phyloP scores from a whole-genome alignment of 345 rosid species.

The Eutrema heterophyllum region DNA sequence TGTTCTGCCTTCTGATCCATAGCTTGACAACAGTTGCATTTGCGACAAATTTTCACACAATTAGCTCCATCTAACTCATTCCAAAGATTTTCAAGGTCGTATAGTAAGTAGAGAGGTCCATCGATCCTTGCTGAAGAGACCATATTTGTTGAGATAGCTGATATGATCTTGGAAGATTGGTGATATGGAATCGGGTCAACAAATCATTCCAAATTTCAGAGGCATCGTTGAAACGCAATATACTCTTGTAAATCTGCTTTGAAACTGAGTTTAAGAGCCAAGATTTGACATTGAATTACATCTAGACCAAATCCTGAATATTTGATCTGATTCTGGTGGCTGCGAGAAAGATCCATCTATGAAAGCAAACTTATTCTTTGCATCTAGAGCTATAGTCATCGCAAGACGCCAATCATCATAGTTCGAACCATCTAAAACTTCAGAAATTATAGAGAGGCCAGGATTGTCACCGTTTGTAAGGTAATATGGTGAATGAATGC shows the following conservation, averaged over 20 bases:
- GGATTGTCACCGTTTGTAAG: no score
- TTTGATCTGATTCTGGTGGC: no score
- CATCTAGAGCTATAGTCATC: no score
- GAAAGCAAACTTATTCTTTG: no score
- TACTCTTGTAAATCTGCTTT: not conserved
- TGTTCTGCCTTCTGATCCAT: rapidly evolving
- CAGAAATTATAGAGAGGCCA: no score
- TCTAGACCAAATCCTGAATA: not conserved
- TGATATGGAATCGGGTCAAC: not conserved
- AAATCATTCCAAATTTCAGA: not conserved
- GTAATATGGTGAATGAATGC: no score
- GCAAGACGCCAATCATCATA: no score
- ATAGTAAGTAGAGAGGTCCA: no score
- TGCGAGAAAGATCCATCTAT: no score
- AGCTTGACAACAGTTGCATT: not conserved
- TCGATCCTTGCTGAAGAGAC: no score
- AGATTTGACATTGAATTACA: not conserved
- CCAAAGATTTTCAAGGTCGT: no score
- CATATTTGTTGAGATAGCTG: not conserved
- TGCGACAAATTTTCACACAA: not conserved
- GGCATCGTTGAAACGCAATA: not conserved
- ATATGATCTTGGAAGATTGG: not conserved
- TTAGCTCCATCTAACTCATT: not conserved
- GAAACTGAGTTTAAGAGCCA: not conserved
- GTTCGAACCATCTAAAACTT: no score